Evolutionary conservation across 2,329 filamentous ascomycete genomes (phyloP).

Genomic region (Septoria linicola): DNA sequence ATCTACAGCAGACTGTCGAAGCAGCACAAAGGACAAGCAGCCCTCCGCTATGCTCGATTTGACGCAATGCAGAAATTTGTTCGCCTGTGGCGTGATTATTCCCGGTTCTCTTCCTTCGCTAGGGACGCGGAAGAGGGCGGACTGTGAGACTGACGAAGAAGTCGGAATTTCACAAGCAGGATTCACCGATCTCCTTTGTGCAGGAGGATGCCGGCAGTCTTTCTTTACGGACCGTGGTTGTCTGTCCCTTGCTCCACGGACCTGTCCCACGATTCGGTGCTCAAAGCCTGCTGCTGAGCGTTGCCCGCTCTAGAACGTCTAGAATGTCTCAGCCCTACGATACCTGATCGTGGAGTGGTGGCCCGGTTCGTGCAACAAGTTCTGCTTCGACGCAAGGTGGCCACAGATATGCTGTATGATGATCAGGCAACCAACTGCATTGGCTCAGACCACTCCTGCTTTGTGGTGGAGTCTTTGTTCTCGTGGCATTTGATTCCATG

Average conservation of each 20-base stretch:
- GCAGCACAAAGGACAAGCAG: no score
- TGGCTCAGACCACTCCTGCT: not conserved
- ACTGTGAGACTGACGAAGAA: not conserved
- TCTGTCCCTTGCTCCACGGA: not conserved
- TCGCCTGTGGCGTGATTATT: not conserved
- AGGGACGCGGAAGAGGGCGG: slow-evolving; percentile 1
- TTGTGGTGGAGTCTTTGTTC: not conserved
- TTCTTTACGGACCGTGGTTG: slow-evolving; percentile 3
- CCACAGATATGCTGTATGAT: not conserved
- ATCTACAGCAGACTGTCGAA: no score
- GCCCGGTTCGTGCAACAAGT: not conserved
- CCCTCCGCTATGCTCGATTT: not conserved
- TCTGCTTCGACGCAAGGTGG: not conserved
- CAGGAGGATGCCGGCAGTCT: not conserved
- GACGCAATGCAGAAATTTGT: not conserved
- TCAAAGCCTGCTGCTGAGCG: slow-evolving; percentile 5
- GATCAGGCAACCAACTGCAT: not conserved
- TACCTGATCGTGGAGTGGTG: slow-evolving; percentile 4
- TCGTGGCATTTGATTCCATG: not conserved
- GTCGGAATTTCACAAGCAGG: slow-evolving; percentile 3
- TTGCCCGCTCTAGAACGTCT: slow-evolving; percentile 7
- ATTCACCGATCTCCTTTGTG: slow-evolving; percentile 4
- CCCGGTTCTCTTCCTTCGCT: not conserved
- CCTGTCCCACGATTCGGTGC: not conserved
- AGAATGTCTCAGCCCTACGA: slow-evolving; percentile 7